A percentile compares a stretch with the other conserved stretches of the same genome.
phyloP scores from a whole-genome alignment of 495 filamentous ascomycete genomes.

The Podospora australis region DNA sequence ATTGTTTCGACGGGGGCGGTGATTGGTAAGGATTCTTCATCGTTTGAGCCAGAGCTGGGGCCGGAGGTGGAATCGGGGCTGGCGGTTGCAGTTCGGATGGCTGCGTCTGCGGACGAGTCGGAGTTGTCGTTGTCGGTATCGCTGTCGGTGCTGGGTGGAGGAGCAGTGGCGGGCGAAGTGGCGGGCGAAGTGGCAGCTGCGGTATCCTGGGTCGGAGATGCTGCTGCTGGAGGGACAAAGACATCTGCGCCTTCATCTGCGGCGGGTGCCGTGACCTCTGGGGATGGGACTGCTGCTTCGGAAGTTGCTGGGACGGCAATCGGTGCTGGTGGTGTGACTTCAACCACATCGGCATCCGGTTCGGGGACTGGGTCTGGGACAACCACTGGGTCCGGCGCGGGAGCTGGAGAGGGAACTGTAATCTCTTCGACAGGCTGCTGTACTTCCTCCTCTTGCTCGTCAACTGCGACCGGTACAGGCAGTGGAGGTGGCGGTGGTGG shows the following conservation, averaged over 20 bases:
- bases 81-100: too few relatives aligned
- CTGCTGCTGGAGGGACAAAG: not conserved
- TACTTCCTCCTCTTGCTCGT: not conserved
- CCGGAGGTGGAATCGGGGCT: too few relatives aligned
- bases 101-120: too few relatives aligned
- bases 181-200: not conserved
- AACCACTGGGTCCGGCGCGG: too few relatives aligned
- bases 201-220: not conserved
- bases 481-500: not conserved
- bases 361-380: conserved; percentile 1
- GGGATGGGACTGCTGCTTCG: not conserved
- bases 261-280: too few relatives aligned
- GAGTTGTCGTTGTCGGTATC: too few relatives aligned
- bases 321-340: conserved; percentile 5
- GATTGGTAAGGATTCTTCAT: too few relatives aligned
- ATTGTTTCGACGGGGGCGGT: not conserved
- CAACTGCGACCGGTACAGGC: not conserved
- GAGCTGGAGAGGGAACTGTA: too few relatives aligned
- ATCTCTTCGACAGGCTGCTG: not conserved
- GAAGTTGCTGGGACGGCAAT: not conserved
- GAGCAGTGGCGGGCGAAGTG: not conserved
- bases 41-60: not conserved
- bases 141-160: too few relatives aligned
- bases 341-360: not conserved
- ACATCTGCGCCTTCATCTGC: not conserved